Conservation (phyloP, 768 basidiomycete species). For the Auricularia cornea region DNA sequence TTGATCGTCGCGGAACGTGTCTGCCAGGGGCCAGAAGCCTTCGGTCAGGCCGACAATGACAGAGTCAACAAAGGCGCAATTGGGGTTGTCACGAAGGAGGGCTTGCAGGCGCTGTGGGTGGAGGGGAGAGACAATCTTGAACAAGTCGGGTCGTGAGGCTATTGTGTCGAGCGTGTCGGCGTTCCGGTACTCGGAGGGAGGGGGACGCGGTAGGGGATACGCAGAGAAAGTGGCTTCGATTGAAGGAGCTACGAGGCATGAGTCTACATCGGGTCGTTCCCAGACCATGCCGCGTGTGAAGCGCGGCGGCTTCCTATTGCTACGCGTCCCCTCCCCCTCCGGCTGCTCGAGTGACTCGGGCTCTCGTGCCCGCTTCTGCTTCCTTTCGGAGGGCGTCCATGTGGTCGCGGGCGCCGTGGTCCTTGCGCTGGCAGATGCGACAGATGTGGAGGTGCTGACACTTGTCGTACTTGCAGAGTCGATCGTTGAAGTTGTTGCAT, state of each 20-base stretch:
- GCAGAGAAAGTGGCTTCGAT: neutral
- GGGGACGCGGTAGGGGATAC: neutral
- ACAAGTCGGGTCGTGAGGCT: conserved; percentile 15
- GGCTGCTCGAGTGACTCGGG: neutral
- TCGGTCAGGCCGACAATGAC: conserved; percentile 22
- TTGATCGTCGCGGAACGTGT: conserved; percentile 15
- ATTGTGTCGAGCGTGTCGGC: neutral
- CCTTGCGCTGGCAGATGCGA: neutral
- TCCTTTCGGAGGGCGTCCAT: neutral
- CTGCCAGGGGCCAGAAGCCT: conserved; percentile 40
- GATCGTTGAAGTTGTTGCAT: neutral
- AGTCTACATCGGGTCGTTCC: neutral
- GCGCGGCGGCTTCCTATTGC: neutral
- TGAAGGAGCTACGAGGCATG: neutral
- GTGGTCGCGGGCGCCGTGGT: neutral
- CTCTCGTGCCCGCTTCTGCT: neutral
- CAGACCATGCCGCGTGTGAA: neutral
- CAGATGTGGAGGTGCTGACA: neutral
- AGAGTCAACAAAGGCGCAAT: conserved; percentile 29
- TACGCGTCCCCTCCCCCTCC: neutral
- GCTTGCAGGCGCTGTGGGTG: conserved; percentile 23
- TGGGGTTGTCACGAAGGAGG: conserved; percentile 28
- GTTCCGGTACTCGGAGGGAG: neutral
- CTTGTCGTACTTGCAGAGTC: neutral
- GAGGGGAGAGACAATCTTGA: conserved; percentile 31